Evolutionary conservation across 805 yeast genomes (phyloP), one percentile per base, ranked within the genome.

Genomic region (Wickerhamiella vanderwaltii): DNA sequence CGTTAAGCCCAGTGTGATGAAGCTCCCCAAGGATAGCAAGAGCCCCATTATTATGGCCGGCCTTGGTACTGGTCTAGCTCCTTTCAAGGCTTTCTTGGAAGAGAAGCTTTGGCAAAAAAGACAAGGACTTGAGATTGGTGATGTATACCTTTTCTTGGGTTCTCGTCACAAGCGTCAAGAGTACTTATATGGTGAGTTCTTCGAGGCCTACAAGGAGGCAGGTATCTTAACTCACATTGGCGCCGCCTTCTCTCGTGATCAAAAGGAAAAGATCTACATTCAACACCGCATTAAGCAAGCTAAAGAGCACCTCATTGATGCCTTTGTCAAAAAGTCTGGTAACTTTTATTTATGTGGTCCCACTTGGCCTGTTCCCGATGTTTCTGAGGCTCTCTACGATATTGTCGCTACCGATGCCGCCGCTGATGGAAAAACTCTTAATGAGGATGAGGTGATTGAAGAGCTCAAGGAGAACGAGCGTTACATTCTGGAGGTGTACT

Each of bases 331-430:
- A 48, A 71, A 86, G 64, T 66, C 78, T 44, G 97, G 97, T 44
- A 78, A 86, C 19, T 88, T 88, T 73, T 88, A 88, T 66, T 71
- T 88, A 59, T 88, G 97, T 75, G 97, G 97, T 48, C 97, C 97
- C 32, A 88, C 96, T 2, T 88, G 97, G 97, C 97, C 97, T 25
- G 96, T 88, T 56, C 95, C 97, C 9, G 95, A 87, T 60, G 82
- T 88, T 54, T 82, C 95, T 41, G 80, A 79, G 33, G 94, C 95
- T 54, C 67, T 88, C 51, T 80, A 80, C 56, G 94, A 84, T 49
- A 80, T 88, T 52, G 70, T 86, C 39, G 61, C 62, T 18, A 71
- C 72, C 35, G 94, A 83, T 49, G 94, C 94, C 19, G 67, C 65
- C 40, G 67, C 66, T 49, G 70, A 67, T 42, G 93, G 91, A 43